A percentile compares a stretch with the other conserved stretches of the same genome.
These are phyloP conservation scores for Coemansia biformis DNA, from an alignment of 192 early-diverging fungal species.

Conservation along the genomic window DNA sequence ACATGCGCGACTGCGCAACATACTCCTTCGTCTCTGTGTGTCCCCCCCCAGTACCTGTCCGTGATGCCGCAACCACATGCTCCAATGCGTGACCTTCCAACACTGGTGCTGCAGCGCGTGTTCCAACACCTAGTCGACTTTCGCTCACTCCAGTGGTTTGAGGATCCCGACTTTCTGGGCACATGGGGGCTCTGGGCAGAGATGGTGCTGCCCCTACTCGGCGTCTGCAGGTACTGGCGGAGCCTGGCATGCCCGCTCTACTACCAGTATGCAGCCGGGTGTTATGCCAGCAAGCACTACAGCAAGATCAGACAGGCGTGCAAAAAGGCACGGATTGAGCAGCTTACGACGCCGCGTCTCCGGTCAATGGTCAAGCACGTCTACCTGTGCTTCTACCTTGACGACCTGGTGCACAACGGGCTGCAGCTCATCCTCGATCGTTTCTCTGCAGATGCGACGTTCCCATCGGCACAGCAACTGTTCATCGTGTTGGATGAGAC, in stretches of 20 bases:
- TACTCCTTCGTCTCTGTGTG: no score
- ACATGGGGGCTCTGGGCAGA: slow-evolving; percentile 1
- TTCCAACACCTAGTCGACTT: slow-evolving; percentile 1
- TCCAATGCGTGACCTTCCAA: no score
- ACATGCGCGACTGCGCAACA: no score
- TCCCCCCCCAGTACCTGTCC: no score
- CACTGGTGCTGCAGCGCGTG: neutral
- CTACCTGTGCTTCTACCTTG: neutral
- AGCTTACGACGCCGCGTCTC: neutral
- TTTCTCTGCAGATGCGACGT: no score
- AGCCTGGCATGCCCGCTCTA: neutral
- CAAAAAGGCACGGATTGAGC: neutral
- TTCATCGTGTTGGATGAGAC: neutral
- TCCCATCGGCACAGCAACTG: neutral
- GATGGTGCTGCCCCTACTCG: neutral
- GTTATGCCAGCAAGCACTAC: neutral
- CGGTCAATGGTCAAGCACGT: neutral
- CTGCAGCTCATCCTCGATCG: neutral
- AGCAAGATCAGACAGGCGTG: neutral
- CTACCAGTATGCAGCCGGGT: slow-evolving; percentile 4
- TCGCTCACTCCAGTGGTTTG: slow-evolving; percentile 1
- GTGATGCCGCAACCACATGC: no score
- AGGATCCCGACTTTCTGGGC: slow-evolving; percentile 1
- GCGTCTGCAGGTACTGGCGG: neutral
- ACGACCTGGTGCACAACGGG: neutral